These are phyloP conservation scores for Solanum virginianum DNA, from an alignment of 257 asterid species.

Conservation along the genomic window DNA sequence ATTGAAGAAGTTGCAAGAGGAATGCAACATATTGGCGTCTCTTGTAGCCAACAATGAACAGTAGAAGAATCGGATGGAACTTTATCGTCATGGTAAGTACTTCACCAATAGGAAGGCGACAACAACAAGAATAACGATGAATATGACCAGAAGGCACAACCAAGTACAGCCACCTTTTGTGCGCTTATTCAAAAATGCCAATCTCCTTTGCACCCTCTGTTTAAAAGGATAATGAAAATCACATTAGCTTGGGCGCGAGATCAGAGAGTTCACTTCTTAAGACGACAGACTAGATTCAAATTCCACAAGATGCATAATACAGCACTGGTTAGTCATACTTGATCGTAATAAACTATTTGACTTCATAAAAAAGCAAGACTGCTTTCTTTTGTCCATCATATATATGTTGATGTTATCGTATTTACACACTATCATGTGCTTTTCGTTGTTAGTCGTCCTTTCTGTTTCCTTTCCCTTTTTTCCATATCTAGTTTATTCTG, in stretches of 20 bases:
- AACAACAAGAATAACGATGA: neutral
- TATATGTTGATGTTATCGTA: neutral
- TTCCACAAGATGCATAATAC: neutral
- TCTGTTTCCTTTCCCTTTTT: too few species aligned
- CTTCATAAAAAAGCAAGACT: neutral
- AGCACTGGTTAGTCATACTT: neutral
- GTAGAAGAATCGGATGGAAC: neutral
- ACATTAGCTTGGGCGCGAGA: neutral
- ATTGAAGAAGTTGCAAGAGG: neutral
- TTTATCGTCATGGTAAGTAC: neutral
- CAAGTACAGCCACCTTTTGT: slow-evolving; percentile 10
- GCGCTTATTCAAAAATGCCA: slow-evolving; percentile 7
- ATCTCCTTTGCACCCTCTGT: slow-evolving; percentile 5
- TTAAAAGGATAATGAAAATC: neutral
- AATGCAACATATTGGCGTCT: neutral
- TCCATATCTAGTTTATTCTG: too few species aligned
- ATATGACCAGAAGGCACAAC: slow-evolving; percentile 6
- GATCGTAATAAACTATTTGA: neutral
- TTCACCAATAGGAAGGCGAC: neutral
- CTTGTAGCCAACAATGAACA: neutral
- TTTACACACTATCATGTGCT: too few species aligned
- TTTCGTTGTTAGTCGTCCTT: too few species aligned
- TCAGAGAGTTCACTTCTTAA: neutral
- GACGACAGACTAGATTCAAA: neutral
- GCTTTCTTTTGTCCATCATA: neutral